Percentiles rank a stretch among this genome's conserved stretches.
phyloP scores from a whole-genome alignment of 805 yeast species.

The Jamesozyma lodderae region DNA sequence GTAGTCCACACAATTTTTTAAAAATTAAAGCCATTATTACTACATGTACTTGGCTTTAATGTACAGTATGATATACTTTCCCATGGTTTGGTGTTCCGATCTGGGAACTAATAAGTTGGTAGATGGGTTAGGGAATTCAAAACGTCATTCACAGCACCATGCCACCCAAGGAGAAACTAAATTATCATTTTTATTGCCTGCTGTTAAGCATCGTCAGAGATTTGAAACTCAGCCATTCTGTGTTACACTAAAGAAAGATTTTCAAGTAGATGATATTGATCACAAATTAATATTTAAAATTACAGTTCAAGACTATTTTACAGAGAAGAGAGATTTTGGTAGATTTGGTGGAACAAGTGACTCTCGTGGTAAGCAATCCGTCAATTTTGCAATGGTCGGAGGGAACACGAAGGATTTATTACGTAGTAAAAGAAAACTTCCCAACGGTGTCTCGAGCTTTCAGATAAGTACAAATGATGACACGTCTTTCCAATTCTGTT shows the following conservation, averaged over 20 bases:
- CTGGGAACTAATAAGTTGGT: too few species aligned
- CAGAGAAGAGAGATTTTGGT: constrained; percentile 9
- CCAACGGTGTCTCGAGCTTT: constrained; percentile 12
- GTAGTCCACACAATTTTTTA: too few species aligned
- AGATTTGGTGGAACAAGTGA: constrained; percentile 23
- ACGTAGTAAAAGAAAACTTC: constrained; percentile 12
- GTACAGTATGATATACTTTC: too few species aligned
- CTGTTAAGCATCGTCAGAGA: not conserved
- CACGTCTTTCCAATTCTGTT: constrained; percentile 21
- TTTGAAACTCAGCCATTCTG: not conserved
- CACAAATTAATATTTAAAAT: constrained; percentile 11
- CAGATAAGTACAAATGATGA: constrained; percentile 7
- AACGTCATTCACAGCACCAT: too few species aligned
- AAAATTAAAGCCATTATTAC: too few species aligned
- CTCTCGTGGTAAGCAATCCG: constrained; percentile 19
- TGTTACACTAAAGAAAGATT: not conserved
- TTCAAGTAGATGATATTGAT: not conserved
- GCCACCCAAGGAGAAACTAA: too few species aligned
- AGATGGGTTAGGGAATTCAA: too few species aligned
- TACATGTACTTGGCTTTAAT: too few species aligned
- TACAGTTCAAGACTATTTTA: constrained; percentile 11
- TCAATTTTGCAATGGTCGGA: constrained; percentile 12
- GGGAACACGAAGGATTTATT: constrained; percentile 11
- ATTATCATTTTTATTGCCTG: not conserved
- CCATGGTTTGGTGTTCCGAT: too few species aligned